phyloP scores from a whole-genome alignment of 345 rosid species.

The Moricandia moricandioides region DNA sequence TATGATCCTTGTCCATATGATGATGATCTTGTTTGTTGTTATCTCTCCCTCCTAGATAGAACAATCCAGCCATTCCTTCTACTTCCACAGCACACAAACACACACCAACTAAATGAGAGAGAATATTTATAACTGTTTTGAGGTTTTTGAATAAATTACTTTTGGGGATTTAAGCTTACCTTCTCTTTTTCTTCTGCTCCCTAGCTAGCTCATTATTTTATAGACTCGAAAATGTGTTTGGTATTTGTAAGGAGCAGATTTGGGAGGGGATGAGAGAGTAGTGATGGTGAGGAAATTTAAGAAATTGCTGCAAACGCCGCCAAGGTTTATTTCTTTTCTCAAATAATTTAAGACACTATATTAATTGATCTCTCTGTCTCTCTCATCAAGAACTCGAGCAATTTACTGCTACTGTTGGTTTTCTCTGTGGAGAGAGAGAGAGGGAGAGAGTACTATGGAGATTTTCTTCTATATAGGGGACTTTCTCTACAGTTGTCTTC shows the following conservation, averaged over 20 bases:
- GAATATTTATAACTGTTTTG: slow-evolving; percentile 9
- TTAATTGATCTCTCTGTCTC: slow-evolving; percentile 17
- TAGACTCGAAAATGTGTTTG: slow-evolving; percentile 24
- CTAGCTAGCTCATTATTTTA: slow-evolving; percentile 11
- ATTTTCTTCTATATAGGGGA: no score
- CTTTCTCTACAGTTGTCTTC: no score
- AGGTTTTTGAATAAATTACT: slow-evolving; percentile 9
- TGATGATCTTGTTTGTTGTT: slow-evolving; percentile 43
- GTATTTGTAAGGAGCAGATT: slow-evolving; percentile 60
- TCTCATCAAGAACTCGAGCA: slow-evolving; percentile 26
- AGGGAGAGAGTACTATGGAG: neutral
- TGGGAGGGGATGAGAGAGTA: slow-evolving; percentile 28
- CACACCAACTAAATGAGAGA: neutral
- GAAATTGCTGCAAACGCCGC: slow-evolving; percentile 75
- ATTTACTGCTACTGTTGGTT: slow-evolving; percentile 21
- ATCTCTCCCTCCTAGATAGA: slow-evolving; percentile 68
- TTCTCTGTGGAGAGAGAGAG: slow-evolving; percentile 19
- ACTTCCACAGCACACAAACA: slow-evolving; percentile 47
- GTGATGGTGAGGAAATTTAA: slow-evolving; percentile 24
- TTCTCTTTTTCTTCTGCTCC: neutral
- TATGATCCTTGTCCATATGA: slow-evolving; percentile 26
- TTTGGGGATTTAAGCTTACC: slow-evolving; percentile 30
- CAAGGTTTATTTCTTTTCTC: slow-evolving; percentile 45
- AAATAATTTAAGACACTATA: slow-evolving; percentile 22
- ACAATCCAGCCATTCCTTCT: slow-evolving; percentile 76